These are phyloP conservation scores for Botrytis sinoallii DNA, from an alignment of 2,329 filamentous ascomycete genomes.

Conservation along the genomic window DNA sequence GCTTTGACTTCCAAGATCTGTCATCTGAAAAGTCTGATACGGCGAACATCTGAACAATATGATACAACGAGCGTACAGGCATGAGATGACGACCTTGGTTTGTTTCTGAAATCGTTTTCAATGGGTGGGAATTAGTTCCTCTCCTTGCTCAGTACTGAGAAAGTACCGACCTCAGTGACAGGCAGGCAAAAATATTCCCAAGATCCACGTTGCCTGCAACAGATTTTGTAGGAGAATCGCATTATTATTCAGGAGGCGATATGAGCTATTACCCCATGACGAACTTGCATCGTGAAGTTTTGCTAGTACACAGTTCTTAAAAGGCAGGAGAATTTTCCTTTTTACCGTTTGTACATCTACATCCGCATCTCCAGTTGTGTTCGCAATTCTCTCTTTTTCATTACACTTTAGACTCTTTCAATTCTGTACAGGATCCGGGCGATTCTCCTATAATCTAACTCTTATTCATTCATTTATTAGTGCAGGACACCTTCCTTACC, in stretches of 20 bases:
- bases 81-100: not conserved
- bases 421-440: conserved; percentile 16
- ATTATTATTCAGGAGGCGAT: not conserved
- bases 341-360: conserved; percentile 12
- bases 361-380: not conserved
- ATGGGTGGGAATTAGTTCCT: not conserved
- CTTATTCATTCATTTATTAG: conserved; percentile 17
- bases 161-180: not conserved
- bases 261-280: not conserved
- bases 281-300: not conserved
- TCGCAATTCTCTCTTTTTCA: not conserved
- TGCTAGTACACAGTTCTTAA: not conserved
- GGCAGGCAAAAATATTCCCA: not conserved
- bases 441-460: conserved; percentile 16
- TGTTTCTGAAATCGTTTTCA: not conserved
- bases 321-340: not conserved
- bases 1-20: conserved; percentile 1
- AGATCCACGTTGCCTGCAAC: conserved; percentile 9
- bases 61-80: conserved; percentile 8
- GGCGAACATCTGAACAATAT: not conserved
- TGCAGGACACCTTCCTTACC: conserved; percentile 16
- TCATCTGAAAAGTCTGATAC: conserved; percentile 9
- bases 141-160: not conserved
- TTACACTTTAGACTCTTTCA: conserved; percentile 5
- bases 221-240: conserved; percentile 11